Conservation (phyloP, 495 filamentous ascomycete species). For the Clohesyomyces aquaticus region DNA sequence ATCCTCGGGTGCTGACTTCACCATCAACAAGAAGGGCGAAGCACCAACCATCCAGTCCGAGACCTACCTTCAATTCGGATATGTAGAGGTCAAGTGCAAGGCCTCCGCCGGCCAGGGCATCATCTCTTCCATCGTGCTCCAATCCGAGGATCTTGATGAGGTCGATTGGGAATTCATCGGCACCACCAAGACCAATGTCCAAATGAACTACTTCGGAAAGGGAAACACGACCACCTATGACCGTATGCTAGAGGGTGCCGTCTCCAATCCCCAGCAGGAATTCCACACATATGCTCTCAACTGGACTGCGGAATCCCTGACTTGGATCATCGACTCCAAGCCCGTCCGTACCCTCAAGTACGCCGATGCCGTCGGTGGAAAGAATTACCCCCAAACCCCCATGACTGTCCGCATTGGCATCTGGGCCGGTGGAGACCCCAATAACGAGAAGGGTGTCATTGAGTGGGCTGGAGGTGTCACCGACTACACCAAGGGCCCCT, state of each 20-base stretch:
- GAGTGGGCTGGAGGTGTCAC: constrained; percentile 82
- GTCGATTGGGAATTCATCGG: constrained; percentile 74
- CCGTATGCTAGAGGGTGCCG: constrained; percentile 62
- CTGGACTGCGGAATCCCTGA: constrained; percentile 73
- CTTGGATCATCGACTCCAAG: constrained; percentile 73
- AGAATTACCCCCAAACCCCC: constrained; percentile 81
- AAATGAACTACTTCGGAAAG: constrained; percentile 89
- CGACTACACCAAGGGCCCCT: constrained; percentile 71
- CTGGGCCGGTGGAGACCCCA: constrained; percentile 82
- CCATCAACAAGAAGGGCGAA: constrained; percentile 69
- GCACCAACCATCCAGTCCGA: constrained; percentile 73
- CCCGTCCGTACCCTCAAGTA: constrained; percentile 69
- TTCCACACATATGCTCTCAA: constrained; percentile 84
- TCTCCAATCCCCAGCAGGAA: constrained; percentile 55
- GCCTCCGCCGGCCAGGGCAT: constrained; percentile 74
- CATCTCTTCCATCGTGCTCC: constrained; percentile 79
- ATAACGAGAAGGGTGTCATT: constrained; percentile 50
- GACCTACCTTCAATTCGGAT: constrained; percentile 80
- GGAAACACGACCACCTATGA: constrained; percentile 69
- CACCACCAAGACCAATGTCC: constrained; percentile 61
- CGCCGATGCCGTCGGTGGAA: constrained; percentile 59
- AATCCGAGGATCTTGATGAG: constrained; percentile 85
- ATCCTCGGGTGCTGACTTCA: constrained; percentile 67
- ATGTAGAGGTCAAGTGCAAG: constrained; percentile 71
- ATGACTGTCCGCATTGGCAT: constrained; percentile 82